A percentile compares a stretch with the other conserved stretches of the same genome.
Evolutionary conservation across 1,284 basidiomycete genomes (phyloP).

Genomic region (Ustilago trichophora): DNA sequence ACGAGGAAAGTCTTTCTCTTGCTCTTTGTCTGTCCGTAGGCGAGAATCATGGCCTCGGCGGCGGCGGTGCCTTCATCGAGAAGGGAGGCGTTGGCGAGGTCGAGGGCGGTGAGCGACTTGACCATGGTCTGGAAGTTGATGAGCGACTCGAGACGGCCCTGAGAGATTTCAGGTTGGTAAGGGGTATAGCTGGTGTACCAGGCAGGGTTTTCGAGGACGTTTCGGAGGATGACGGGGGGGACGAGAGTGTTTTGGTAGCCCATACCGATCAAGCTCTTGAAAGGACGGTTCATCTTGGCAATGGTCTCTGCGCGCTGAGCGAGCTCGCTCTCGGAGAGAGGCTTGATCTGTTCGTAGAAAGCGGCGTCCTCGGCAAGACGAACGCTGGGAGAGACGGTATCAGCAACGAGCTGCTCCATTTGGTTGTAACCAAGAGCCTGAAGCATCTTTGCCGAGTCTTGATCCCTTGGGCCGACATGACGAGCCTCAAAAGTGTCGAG

Average conservation of each 20-base stretch:
- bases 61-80: constrained; percentile 65
- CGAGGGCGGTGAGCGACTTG: constrained; percentile 90
- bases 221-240: constrained; percentile 63
- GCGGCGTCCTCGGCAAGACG: constrained; percentile 73
- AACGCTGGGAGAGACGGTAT: constrained; percentile 59
- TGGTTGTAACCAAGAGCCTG: constrained; percentile 55
- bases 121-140: constrained; percentile 98
- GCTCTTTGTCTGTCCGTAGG: constrained; percentile 51
- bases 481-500: constrained; percentile 61
- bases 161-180: constrained; percentile 86
- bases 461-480: constrained; percentile 61
- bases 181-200: constrained; percentile 99
- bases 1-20: constrained; percentile 64
- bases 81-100: constrained; percentile 72
- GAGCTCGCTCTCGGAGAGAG: constrained; percentile 87
- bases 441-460: constrained; percentile 57
- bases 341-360: constrained; percentile 71
- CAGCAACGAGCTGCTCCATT: constrained; percentile 58
- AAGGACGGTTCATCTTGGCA: constrained; percentile 79
- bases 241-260: constrained; percentile 78
- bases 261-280: constrained; percentile 96
- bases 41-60: constrained; percentile 64
- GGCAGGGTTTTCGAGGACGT: constrained; percentile 86
- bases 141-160: constrained; percentile 91
- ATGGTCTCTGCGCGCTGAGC: constrained; percentile 79